Conservation (phyloP, 495 filamentous ascomycete genomes). For the Penicillium mononematosum region DNA sequence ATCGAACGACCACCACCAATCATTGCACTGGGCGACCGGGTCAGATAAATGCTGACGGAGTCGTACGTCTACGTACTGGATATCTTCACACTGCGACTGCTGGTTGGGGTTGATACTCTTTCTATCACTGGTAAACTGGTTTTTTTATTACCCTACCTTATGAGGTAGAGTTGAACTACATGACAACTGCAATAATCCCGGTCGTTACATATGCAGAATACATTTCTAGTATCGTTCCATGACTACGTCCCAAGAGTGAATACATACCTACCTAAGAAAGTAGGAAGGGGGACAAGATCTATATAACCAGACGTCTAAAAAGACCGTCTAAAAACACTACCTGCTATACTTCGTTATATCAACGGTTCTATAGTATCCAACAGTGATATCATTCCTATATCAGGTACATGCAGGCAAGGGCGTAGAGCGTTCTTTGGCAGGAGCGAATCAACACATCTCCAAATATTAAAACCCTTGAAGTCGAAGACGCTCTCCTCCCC, state of each 20-base stretch:
- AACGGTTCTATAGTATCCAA: too few relatives aligned
- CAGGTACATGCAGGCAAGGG: too few relatives aligned
- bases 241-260: background rate
- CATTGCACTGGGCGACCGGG: conserved; percentile 29
- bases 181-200: background rate
- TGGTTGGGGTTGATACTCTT: background rate
- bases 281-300: too few relatives aligned
- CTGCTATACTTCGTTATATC: too few relatives aligned
- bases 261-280: too few relatives aligned
- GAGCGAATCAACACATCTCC: background rate
- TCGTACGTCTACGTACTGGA: too few relatives aligned
- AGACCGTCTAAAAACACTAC: too few relatives aligned
- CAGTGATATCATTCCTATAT: too few relatives aligned
- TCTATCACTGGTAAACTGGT: background rate
- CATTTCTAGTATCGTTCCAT: background rate
- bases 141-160: background rate
- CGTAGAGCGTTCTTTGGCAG: background rate
- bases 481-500: background rate
- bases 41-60: background rate
- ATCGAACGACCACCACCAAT: conserved; percentile 37
- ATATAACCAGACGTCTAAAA: too few relatives aligned
- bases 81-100: background rate
- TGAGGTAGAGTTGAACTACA: background rate
- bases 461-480: background rate
- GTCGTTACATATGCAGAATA: background rate